Base-by-base conservation (phyloP, 768 basidiomycete species). In the Tricholoma sp. region DNA sequence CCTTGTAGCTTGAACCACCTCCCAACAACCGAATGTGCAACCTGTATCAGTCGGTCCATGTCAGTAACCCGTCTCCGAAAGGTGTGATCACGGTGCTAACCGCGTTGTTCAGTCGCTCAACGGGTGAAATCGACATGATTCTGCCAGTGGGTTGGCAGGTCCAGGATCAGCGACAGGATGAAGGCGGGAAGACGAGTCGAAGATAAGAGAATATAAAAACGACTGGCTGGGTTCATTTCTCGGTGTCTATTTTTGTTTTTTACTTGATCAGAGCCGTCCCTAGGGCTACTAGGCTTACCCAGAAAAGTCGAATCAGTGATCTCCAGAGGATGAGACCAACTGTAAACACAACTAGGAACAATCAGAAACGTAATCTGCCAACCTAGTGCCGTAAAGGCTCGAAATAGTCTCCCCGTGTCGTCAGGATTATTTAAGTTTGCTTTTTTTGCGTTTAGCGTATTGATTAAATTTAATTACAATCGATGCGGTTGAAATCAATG, bases 1-100 rank as follows among this genome's bases (percentile, higher is more conserved):
- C 88, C 88, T 56, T 89, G 88, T 24, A 91, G 75, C 53, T 79
- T 75, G 71, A 91, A 91, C 82, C 85, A 89, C 65, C 80, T 73
- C 52, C 88, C 88, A 9, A 79, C 70, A 55, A 72, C 67, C 13
- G 77, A 74, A 56, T 66, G 66, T 17, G 80, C 81, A 45, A 80
- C 73, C 80, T 82, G 54, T 18, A 28, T 20, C 6, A 45, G 6
- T 10, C n/a, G 45, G 32, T 33, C 2, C 18, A 48, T 36, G 20
- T 56, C 28, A 50, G 36, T 24, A 56, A 32, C 8, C 9, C n/a
- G 13, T 24, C 20, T 9, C 9, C 8, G 5, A 4, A 17, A 17
- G 20, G 3, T 24, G 20, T 6, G 12, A 17, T 41, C 39, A 18
- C 20, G 28, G 31, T n/a, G 62, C 66, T 51, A 53, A 76, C 75